Percentiles rank a stretch among this genome's conserved stretches.
These are phyloP conservation scores for Trichoderma oligosporum DNA, from an alignment of 2,329 filamentous ascomycete species.

Conservation along the genomic window DNA sequence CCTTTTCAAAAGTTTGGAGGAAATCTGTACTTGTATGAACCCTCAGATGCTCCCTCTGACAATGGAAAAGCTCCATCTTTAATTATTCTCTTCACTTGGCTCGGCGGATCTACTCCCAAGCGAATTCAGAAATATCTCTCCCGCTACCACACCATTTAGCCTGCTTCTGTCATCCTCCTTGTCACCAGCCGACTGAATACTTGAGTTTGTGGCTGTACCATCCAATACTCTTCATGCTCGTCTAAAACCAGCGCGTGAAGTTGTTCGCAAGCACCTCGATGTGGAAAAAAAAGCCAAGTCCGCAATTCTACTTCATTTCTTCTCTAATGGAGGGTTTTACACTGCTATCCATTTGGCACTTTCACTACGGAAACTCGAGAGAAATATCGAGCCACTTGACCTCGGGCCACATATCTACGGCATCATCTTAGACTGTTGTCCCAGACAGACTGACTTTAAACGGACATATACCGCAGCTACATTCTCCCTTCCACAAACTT, in stretches of 20 bases:
- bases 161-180: background rate
- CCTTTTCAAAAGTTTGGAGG: slow-evolving; percentile 1
- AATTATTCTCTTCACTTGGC: slow-evolving; percentile 2
- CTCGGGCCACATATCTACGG: background rate
- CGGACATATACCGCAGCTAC: background rate
- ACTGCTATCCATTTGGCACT: background rate
- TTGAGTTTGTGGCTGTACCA: slow-evolving; percentile 1
- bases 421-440: slow-evolving; percentile 9
- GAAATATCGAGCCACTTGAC: background rate
- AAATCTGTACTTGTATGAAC: background rate
- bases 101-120: background rate
- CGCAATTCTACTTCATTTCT: slow-evolving; percentile 1
- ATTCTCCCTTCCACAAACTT: background rate
- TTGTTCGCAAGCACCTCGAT: background rate
- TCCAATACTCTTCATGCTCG: background rate
- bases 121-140: slow-evolving; percentile 2
- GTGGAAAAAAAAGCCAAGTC: background rate
- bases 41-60: background rate
- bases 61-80: background rate
- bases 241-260: slow-evolving; percentile 2
- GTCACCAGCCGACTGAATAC: background rate
- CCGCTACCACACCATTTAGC: slow-evolving; percentile 3
- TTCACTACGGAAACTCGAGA: background rate
- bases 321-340: slow-evolving; percentile 15
- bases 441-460: slow-evolving; percentile 2